Conservation (phyloP, 2,329 filamentous ascomycete species). For the Aspergillus pseudoviridinutans region DNA sequence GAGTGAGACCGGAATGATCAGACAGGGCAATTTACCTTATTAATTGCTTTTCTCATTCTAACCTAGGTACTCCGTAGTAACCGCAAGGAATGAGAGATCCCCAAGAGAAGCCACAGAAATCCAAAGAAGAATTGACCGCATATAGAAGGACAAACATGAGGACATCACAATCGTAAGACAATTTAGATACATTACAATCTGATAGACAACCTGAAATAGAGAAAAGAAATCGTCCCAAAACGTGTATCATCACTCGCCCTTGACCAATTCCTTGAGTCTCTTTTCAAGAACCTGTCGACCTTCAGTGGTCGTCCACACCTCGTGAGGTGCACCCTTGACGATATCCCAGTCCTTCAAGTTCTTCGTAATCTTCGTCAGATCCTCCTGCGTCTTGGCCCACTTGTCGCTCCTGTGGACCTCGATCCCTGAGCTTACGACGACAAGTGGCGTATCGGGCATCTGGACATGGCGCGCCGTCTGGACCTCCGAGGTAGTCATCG, state of each 20-base stretch:
- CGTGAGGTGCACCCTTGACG: slow-evolving; percentile 76
- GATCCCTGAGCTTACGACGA: slow-evolving; percentile 76
- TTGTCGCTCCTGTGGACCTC: slow-evolving; percentile 61
- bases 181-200: background rate
- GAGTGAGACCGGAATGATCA: background rate
- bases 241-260: slow-evolving; percentile 8
- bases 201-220: background rate
- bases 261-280: slow-evolving; percentile 66
- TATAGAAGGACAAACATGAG: background rate
- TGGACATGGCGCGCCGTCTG: slow-evolving; percentile 75
- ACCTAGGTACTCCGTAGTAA: background rate
- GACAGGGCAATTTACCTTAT: background rate
- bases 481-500: slow-evolving; percentile 80
- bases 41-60: background rate
- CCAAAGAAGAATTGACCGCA: background rate
- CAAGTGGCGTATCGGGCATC: slow-evolving; percentile 67
- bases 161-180: background rate
- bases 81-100: background rate
- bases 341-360: slow-evolving; percentile 82
- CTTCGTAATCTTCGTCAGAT: slow-evolving; percentile 73
- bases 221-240: background rate
- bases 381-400: slow-evolving; percentile 83
- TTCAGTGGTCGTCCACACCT: slow-evolving; percentile 74
- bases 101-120: background rate
- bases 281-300: slow-evolving; percentile 75